Percentiles rank a stretch among this genome's conserved stretches.
phyloP scores from a whole-genome alignment of 495 filamentous ascomycete genomes.

The Daldinia decipiens region DNA sequence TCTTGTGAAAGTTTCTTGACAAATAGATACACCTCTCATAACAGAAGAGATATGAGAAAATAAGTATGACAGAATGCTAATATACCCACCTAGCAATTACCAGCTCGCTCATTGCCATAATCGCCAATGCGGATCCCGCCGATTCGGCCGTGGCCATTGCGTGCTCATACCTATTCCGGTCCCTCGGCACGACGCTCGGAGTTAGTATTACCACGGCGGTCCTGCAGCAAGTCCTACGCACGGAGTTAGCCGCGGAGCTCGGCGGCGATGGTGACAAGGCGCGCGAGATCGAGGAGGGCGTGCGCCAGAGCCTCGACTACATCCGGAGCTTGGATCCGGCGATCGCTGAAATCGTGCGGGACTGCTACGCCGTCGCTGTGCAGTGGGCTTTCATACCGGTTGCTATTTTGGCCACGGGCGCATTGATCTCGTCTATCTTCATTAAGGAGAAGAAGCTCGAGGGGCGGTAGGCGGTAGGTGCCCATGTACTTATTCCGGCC shows the following conservation, averaged over 20 bases:
- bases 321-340: constrained; percentile 73
- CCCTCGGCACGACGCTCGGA: constrained; percentile 80
- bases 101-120: constrained; percentile 68
- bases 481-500: background rate
- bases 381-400: constrained; percentile 51
- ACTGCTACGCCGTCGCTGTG: constrained; percentile 66
- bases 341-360: constrained; percentile 68
- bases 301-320: constrained; percentile 78
- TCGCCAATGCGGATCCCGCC: constrained; percentile 72
- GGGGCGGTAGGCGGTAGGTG: constrained; percentile 39
- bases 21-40: background rate
- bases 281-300: constrained; percentile 73
- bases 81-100: constrained; percentile 66
- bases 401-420: constrained; percentile 36
- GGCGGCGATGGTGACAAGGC: constrained; percentile 64
- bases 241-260: constrained; percentile 63
- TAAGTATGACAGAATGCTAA: constrained; percentile 11
- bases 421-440: constrained; percentile 47
- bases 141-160: constrained; percentile 86
- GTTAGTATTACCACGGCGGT: constrained; percentile 76
- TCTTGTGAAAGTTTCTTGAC: background rate
- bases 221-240: constrained; percentile 75
- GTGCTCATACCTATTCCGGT: constrained; percentile 87
- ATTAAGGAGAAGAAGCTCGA: constrained; percentile 58
- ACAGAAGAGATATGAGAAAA: background rate